These are phyloP conservation scores for Tritrichomonas musculus DNA, from an alignment of 208 protist species.

Conservation along the genomic window DNA sequence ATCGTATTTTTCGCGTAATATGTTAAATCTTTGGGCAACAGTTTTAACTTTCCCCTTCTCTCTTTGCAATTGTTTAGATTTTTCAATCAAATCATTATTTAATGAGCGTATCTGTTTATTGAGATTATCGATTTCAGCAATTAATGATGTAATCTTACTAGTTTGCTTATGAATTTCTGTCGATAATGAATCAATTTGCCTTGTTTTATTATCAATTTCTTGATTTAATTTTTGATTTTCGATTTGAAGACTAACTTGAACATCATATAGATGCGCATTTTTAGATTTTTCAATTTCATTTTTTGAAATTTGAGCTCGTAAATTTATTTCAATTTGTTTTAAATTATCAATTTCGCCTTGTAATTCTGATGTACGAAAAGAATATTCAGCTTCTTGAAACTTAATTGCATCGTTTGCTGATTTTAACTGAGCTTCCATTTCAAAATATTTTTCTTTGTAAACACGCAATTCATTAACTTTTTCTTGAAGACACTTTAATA, in stretches of 20 bases:
- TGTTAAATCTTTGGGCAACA: no score
- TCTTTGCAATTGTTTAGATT: no score
- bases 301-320: not conserved
- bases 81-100: no score
- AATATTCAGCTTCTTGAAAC: not conserved
- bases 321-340: not conserved
- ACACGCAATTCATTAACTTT: not conserved
- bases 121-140: not conserved
- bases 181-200: not conserved
- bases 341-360: not conserved
- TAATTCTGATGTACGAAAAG: not conserved
- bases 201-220: not conserved
- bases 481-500: not conserved
- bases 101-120: no score
- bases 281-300: not conserved
- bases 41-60: no score
- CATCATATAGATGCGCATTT: not conserved
- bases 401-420: not conserved
- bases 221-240: not conserved
- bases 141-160: not conserved
- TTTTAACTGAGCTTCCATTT: not conserved
- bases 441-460: not conserved
- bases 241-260: not conserved
- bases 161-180: conserved; percentile 1
- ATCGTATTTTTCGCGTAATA: no score